Percentiles rank a stretch among this genome's conserved stretches.
Conservation (phyloP, 169 alveolate species). For the Cyclospora cayetanensis region DNA sequence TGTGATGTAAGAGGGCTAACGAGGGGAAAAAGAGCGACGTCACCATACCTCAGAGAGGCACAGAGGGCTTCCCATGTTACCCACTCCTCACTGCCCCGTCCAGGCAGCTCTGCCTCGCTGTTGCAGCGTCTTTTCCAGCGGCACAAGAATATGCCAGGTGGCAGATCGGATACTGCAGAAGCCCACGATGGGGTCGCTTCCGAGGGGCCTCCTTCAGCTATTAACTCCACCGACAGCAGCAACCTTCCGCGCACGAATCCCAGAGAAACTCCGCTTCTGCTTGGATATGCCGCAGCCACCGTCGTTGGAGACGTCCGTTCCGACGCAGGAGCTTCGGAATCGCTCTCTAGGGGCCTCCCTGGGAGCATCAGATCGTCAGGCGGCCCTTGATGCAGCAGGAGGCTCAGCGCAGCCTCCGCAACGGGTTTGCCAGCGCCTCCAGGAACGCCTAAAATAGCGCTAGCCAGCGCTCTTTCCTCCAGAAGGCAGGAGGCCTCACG, state of each 20-base stretch:
- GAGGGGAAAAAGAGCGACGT: not conserved
- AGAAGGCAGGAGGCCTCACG: not conserved
- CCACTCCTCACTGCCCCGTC: not conserved
- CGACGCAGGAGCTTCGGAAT: not conserved
- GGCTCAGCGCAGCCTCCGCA: conserved; percentile 8
- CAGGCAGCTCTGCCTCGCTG: conserved; percentile 10
- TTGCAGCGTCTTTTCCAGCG: conserved; percentile 18
- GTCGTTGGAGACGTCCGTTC: not conserved
- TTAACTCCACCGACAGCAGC: conserved; percentile 9
- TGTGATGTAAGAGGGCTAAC: too few species aligned
- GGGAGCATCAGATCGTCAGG: not conserved
- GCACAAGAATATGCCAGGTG: not conserved
- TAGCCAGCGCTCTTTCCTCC: not conserved
- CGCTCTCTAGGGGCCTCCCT: not conserved
- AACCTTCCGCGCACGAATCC: not conserved
- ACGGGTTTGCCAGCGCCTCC: conserved; percentile 1
- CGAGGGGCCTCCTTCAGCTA: not conserved
- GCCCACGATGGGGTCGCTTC: not conserved
- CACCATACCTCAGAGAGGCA: not conserved
- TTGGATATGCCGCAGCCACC: too few species aligned
- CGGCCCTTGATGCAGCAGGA: conserved; percentile 36
- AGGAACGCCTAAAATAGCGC: not conserved
- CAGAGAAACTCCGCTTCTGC: too few species aligned
- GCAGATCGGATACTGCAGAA: not conserved
- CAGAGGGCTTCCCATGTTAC: conserved; percentile 20